Evolutionary conservation across 108 stramenopile genomes (phyloP).

Genomic region (Nitzschia sp.): DNA sequence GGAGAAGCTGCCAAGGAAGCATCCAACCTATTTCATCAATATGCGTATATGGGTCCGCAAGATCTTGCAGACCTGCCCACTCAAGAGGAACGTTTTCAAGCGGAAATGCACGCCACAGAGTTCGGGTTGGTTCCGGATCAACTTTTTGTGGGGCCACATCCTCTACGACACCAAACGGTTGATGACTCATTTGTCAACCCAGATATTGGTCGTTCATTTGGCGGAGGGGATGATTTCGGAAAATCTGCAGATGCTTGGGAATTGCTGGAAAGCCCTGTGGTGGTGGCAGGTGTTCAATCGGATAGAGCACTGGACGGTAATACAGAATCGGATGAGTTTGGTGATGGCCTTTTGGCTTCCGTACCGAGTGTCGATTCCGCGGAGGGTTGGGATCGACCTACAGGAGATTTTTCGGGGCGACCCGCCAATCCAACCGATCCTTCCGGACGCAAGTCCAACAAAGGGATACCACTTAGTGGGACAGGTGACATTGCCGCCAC

Average conservation of each 20-base stretch:
- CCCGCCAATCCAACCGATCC: background rate
- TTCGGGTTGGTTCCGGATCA: slow-evolving; percentile 82
- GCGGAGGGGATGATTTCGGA: slow-evolving; percentile 37
- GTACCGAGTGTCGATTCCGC: slow-evolving; percentile 9
- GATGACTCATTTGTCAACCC: slow-evolving; percentile 48
- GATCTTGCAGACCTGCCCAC: slow-evolving; percentile 65
- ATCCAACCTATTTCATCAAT: slow-evolving; percentile 87
- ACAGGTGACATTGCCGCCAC: slow-evolving; percentile 20
- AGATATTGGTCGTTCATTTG: slow-evolving; percentile 55
- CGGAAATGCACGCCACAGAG: slow-evolving; percentile 85
- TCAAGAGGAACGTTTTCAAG: slow-evolving; percentile 74
- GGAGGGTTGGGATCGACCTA: background rate
- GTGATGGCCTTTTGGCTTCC: background rate
- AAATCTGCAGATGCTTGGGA: slow-evolving; percentile 58
- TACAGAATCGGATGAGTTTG: background rate
- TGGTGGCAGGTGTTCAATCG: background rate
- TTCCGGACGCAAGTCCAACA: background rate
- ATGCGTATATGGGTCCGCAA: slow-evolving; percentile 78
- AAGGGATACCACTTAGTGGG: slow-evolving; percentile 30
- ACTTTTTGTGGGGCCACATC: slow-evolving; percentile 66
- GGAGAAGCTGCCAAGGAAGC: slow-evolving; percentile 83
- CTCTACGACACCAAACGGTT: slow-evolving; percentile 43
- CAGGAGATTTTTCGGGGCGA: background rate
- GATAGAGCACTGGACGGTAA: background rate
- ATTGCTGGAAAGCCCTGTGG: slow-evolving; percentile 45